These are phyloP conservation scores for Penicillium aurantiogriseum DNA, from an alignment of 2,329 filamentous ascomycete species.

Conservation along the genomic window DNA sequence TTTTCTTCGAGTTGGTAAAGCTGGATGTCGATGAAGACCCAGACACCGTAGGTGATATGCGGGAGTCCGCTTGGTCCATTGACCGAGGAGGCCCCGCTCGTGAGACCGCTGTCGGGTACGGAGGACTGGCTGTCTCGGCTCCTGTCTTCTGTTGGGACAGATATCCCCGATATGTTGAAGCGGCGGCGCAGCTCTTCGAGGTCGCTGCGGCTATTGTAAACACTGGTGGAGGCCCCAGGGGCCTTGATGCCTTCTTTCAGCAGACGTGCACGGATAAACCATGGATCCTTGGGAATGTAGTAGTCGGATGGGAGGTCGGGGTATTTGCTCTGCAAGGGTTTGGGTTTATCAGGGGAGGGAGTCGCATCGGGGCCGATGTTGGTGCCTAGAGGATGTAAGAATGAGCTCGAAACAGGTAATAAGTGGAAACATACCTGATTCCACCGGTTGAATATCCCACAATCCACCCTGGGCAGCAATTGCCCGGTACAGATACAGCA, in stretches of 20 bases:
- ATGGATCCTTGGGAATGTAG: conserved; percentile 86
- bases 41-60: conserved; percentile 66
- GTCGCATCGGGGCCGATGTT: conserved; percentile 39
- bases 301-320: conserved; percentile 59
- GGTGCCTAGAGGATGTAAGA: conserved; percentile 27
- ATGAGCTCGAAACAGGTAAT: not conserved
- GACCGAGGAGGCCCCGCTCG: conserved; percentile 40
- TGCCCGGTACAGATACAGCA: conserved; percentile 92
- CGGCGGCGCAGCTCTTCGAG: conserved; percentile 43
- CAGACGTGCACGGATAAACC: conserved; percentile 91
- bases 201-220: conserved; percentile 43
- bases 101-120: conserved; percentile 34
- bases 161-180: conserved; percentile 37
- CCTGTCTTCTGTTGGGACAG: conserved; percentile 35
- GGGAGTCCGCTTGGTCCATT: conserved; percentile 36
- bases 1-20: conserved; percentile 90
- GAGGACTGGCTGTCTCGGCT: conserved; percentile 23
- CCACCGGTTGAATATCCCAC: conserved; percentile 64
- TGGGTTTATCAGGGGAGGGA: conserved; percentile 36
- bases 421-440: conserved; percentile 32
- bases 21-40: conserved; percentile 93
- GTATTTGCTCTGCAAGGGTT: conserved; percentile 45
- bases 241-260: conserved; percentile 72
- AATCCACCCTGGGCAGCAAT: conserved; percentile 82
- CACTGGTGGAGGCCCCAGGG: conserved; percentile 43